Evolutionary conservation across 805 yeast species (phyloP), one percentile per base, ranked within the genome.

Genomic region (Saturnispora gosingensis): DNA sequence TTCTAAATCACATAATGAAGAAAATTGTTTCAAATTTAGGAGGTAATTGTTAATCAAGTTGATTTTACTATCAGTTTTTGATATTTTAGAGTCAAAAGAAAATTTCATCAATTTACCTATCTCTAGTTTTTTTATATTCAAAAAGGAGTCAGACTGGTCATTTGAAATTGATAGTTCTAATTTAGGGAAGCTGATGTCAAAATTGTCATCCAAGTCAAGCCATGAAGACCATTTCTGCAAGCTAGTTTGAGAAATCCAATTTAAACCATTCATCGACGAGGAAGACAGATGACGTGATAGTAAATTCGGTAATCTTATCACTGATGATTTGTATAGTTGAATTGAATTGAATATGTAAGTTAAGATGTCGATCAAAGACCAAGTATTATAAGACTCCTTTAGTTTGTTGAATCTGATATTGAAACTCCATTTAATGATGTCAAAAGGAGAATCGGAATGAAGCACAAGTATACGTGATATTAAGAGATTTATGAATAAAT

Each of bases 341-440:
- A 67, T 47, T 3, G 69, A 64, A 44, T 63, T 64, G 52, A 58
- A 69, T 13, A 62, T 45, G 53, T 67, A 68, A 38, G 54, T 61
- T 30, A 69, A 55, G 39, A 61, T 53, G 30, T 48, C 54, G 38
- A 59, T 59, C 20, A 67, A 61, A 16, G 64, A 63, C 8, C 34
- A 40, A 8, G 40, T n/a, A 10, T 48, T 15, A 9, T 51, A 28
- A 49, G 30, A 34, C 1, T 61, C 43, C 27, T 48, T 49, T 32
- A 63, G 46, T 13, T 52, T 42, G 2, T 25, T 22, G 13, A 56
- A 52, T 40, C 72, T 58, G 7, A 56, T 43, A 0, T 57, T n/a
- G 22, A 67, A 47, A 28, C 59, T 61, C 60, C 61, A 59, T 5
- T 51, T 43, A 2, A 68, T 38, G 2, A 66, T 54, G 3, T 61